Percentiles rank a stretch among this genome's conserved stretches.
Evolutionary conservation across 495 filamentous ascomycete species (phyloP).

Genomic region (Penicillium dipodomyicola): DNA sequence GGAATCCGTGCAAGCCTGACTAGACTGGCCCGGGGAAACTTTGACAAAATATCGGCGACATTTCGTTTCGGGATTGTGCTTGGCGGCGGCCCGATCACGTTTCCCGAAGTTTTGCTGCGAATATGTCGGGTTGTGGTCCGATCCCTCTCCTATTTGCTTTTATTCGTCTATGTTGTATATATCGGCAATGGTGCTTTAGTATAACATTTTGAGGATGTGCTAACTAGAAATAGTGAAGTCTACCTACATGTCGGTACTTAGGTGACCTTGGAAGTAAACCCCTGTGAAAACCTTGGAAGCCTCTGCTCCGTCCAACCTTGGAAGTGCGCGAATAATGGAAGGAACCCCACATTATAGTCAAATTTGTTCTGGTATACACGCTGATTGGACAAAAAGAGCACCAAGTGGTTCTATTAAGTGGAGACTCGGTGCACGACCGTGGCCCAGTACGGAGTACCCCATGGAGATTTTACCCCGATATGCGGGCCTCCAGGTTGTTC

Average conservation of each 20-base stretch:
- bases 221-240: background rate
- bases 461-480: conserved; percentile 5
- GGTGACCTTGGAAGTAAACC: no score
- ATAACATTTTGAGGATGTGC: no score
- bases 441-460: background rate
- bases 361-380: background rate
- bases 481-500: background rate
- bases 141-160: background rate
- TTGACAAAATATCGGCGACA: background rate
- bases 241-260: no score
- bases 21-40: background rate
- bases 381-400: background rate
- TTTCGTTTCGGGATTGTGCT: background rate
- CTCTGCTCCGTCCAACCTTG: background rate
- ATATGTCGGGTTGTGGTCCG: background rate
- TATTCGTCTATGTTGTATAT: no score
- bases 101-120: background rate
- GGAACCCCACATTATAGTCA: background rate
- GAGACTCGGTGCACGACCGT: background rate
- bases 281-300: no score
- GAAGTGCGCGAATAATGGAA: background rate
- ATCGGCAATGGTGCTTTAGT: no score
- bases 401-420: background rate
- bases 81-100: conserved; percentile 1
- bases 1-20: background rate